phyloP scores from a whole-genome alignment of 2,329 filamentous ascomycete genomes.

The Aspergillus sp. region DNA sequence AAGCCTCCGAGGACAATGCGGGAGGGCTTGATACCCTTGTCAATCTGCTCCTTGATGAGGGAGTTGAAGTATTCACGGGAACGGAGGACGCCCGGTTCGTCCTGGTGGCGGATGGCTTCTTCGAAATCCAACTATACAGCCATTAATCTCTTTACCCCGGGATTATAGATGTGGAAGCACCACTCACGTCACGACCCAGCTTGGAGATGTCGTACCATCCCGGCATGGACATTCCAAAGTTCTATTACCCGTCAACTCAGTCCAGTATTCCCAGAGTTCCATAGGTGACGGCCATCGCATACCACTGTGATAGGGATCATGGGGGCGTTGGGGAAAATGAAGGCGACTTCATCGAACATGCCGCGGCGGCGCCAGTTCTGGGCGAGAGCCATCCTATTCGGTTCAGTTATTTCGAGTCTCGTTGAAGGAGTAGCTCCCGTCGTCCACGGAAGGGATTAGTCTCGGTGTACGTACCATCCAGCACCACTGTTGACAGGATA shows the following conservation, averaged over 20 bases:
- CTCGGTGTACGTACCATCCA: conserved; percentile 43
- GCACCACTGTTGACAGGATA: conserved; percentile 43
- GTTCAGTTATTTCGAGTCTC: neutral
- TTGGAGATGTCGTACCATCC: conserved; percentile 59
- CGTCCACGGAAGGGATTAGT: too few relatives aligned
- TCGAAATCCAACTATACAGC: conserved; percentile 42
- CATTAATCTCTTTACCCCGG: neutral
- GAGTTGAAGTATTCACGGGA: conserved; percentile 75
- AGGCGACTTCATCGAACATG: conserved; percentile 86
- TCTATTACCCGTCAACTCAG: conserved; percentile 50
- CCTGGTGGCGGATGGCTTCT: conserved; percentile 45
- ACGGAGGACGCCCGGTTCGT: conserved; percentile 69
- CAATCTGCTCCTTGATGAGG: conserved; percentile 78
- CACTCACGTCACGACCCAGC: conserved; percentile 44
- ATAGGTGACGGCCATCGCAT: conserved; percentile 16
- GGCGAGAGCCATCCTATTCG: conserved; percentile 67
- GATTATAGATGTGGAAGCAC: neutral
- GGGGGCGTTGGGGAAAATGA: conserved; percentile 91
- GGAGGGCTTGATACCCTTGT: conserved; percentile 75
- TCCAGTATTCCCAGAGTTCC: neutral
- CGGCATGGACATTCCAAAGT: conserved; percentile 76
- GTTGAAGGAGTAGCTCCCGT: too few relatives aligned
- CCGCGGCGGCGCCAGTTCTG: conserved; percentile 81
- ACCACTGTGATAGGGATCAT: conserved; percentile 82
- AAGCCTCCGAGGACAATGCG: conserved; percentile 75